Evolutionary conservation across 768 basidiomycete species (phyloP).

Genomic region (Serendipita vermifera): DNA sequence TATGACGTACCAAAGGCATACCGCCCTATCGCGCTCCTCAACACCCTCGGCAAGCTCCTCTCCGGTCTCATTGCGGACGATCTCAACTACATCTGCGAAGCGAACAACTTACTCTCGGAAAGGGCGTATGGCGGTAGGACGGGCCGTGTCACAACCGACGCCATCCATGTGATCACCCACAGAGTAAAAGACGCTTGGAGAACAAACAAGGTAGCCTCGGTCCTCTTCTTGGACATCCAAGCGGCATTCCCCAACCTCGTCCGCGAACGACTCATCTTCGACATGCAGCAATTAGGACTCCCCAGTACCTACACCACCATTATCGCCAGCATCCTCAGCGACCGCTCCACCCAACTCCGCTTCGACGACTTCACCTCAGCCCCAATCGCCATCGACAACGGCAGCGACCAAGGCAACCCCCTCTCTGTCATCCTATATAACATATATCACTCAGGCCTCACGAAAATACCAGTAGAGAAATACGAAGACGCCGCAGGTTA

Average conservation of each 20-base stretch:
- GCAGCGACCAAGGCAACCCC: slow-evolving; percentile 3
- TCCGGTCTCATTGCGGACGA: slow-evolving; percentile 17
- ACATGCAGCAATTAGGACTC: slow-evolving; percentile 7
- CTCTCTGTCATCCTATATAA: slow-evolving; percentile 12
- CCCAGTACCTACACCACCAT: slow-evolving; percentile 10
- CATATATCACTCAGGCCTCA: slow-evolving; percentile 3
- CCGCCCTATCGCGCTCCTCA: slow-evolving; percentile 20
- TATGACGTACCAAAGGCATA: slow-evolving; percentile 19
- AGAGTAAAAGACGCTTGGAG: neutral
- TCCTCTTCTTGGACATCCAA: neutral
- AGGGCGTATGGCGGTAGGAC: slow-evolving; percentile 6
- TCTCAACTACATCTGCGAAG: slow-evolving; percentile 10
- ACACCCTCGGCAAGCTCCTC: slow-evolving; percentile 18
- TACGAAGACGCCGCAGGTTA: neutral
- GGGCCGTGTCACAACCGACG: slow-evolving; percentile 3
- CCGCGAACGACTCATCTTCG: neutral
- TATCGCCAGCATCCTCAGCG: neutral
- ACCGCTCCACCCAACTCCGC: slow-evolving; percentile 2
- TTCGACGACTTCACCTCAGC: slow-evolving; percentile 7
- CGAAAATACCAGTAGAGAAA: neutral
- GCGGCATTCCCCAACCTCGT: slow-evolving; percentile 9
- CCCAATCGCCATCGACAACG: neutral
- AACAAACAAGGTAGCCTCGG: neutral
- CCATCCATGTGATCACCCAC: neutral
- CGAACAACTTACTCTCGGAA: neutral